phyloP scores from a whole-genome alignment of 768 basidiomycete species.

The Auricularia auricula-judae region DNA sequence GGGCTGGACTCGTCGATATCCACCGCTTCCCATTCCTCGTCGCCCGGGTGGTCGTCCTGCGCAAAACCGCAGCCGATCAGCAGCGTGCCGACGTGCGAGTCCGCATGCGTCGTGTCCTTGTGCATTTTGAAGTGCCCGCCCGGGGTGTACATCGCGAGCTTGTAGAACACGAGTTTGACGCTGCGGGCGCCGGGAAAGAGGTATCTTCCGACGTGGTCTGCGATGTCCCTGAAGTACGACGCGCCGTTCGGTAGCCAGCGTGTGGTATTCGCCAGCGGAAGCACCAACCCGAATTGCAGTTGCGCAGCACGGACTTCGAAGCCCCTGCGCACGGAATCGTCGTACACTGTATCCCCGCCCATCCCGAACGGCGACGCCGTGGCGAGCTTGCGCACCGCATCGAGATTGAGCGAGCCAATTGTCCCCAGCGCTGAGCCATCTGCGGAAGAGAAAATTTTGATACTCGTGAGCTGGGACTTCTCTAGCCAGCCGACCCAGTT shows the following conservation, averaged over 20 bases:
- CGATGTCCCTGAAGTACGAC: not conserved
- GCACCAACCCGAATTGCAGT: not conserved
- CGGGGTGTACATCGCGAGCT: constrained; percentile 22
- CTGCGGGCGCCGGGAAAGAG: not conserved
- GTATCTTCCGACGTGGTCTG: not conserved
- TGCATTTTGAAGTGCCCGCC: constrained; percentile 19
- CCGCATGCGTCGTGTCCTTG: constrained; percentile 19
- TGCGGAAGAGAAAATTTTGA: too few species aligned
- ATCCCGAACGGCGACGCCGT: not conserved
- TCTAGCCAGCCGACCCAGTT: too few species aligned
- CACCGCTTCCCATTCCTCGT: not conserved
- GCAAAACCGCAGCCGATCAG: constrained; percentile 21
- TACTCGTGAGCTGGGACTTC: too few species aligned
- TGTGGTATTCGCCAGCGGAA: not conserved
- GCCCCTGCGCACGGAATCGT: not conserved
- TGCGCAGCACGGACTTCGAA: not conserved
- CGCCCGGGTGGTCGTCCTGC: not conserved
- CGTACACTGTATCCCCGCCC: not conserved
- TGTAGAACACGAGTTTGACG: constrained; percentile 16
- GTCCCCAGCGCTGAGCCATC: too few species aligned
- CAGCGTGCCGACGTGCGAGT: constrained; percentile 21
- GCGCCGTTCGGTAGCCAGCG: not conserved
- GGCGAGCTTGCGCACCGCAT: too few species aligned
- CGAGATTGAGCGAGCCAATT: too few species aligned
- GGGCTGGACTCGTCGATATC: not conserved